Percentiles rank a stretch among this genome's conserved stretches.
phyloP scores from a whole-genome alignment of 306 rosid species.

The Mucuna pruriens region DNA sequence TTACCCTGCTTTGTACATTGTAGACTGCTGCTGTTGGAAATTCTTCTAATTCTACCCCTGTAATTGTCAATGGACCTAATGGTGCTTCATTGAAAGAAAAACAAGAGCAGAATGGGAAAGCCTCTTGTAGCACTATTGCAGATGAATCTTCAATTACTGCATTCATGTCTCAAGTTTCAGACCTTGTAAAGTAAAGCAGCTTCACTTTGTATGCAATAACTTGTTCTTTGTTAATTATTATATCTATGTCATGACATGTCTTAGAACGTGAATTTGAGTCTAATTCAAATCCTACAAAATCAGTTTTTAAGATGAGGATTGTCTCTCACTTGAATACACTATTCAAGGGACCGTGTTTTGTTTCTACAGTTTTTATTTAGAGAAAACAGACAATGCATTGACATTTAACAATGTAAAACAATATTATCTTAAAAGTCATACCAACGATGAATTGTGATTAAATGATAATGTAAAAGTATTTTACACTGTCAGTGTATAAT shows the following conservation, averaged over 20 bases:
- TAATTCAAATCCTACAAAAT: too few species aligned
- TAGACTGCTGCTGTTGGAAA: slow-evolving; percentile 58
- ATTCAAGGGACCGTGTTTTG: too few species aligned
- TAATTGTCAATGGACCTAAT: slow-evolving; percentile 44
- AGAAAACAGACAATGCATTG: too few species aligned
- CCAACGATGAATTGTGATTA: too few species aligned
- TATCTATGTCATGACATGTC: too few species aligned
- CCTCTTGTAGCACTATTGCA: slow-evolving; percentile 33
- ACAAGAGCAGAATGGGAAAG: slow-evolving; percentile 43
- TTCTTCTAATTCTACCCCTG: slow-evolving; percentile 66
- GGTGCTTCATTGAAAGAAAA: slow-evolving; percentile 45
- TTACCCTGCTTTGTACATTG: slow-evolving; percentile 33
- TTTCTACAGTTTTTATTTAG: slow-evolving; percentile 6
- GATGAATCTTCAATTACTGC: slow-evolving; percentile 60
- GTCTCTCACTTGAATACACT: too few species aligned
- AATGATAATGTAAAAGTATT: too few species aligned
- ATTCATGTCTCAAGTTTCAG: slow-evolving; percentile 86
- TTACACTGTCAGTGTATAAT: too few species aligned
- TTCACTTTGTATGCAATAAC: slow-evolving; percentile 4
- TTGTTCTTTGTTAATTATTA: not conserved
- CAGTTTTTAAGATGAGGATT: too few species aligned
- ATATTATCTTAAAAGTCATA: too few species aligned
- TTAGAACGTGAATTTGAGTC: too few species aligned
- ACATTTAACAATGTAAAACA: too few species aligned
- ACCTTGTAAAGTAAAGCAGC: slow-evolving; percentile 73